Base-by-base conservation (phyloP, 1,139 yeast species). In the Yarrowia galli region DNA sequence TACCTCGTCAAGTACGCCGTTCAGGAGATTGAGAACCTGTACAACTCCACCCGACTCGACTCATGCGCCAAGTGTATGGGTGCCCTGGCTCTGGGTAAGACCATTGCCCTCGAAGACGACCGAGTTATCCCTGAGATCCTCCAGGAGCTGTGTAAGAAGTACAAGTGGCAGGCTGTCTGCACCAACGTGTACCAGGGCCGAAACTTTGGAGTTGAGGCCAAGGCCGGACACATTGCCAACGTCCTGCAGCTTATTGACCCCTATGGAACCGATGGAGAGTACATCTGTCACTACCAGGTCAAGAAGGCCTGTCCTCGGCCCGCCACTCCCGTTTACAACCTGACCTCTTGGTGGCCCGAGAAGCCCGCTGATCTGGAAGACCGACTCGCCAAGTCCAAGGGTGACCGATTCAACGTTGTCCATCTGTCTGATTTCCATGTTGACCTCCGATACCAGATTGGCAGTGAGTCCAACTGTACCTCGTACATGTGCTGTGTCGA, bases 361-460 rank as follows among this genome's bases (percentile, higher is more conserved):
- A 80, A 78, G 71, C 76, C 75, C 12, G 75, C 76, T 65, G 79
- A 82, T 70, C 74, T 75, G n/a, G 73, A 77, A 10, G 42, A 43
- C 15, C 20, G 28, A 9, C 79, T 80, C 7, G 79, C 81, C 9
- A 73, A 72, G 22, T 77, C 81, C n/a, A 68, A 72, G 28, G 77
- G 79, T 23, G 79, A 80, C 66, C 80, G 82, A 10, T 85, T 87
- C 77, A 85, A 86, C 70, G 89, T 87, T 20, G 79, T 87, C 69
- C 91, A 87, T 73, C 73, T 87, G 45, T 82, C 86, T 43, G 91
- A 87, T 74, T 84, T 86, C 78, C 91, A 87, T 74, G 77, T 85
- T 64, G 85, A 86, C 74, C 76, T 83, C 69, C 82, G 85, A 68
- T 87, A 85, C 75, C 75, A 79, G 23, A 79, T 85, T n/a, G 90